Evolutionary conservation across 345 rosid genomes (phyloP), one percentile per base, ranked within the genome.

Genomic region (Populus alba): DNA sequence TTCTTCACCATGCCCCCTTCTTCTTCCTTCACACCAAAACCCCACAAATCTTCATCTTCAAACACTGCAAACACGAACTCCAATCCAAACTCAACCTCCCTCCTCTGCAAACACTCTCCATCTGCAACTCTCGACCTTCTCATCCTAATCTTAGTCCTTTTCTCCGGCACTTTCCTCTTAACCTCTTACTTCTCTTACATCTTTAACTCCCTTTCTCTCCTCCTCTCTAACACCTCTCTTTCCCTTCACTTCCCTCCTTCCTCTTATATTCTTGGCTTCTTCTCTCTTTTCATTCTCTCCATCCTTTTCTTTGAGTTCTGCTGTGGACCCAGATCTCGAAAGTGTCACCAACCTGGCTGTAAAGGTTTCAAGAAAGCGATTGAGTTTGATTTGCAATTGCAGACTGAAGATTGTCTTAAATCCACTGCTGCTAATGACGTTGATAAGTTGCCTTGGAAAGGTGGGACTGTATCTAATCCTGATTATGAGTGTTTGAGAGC

Each of bases 331-430:
- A 87, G 98, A 82, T 91, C 99, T 80, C 90, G 99, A 66, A 87
- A 85, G 72, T 96, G 98, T 74, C 73, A 72, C 3, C 90, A 89
- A 31, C 89, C 93, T 2, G 86, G 90, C 37, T 96, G 99, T 71
- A 94, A 88, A 79, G 97, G 98, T 3, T 74, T 94, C 78, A 96
- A 94, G 87, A 94, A 91, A 74, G 94, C 97, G 6, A 83, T 92
- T 91, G 97, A 96, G 90, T 96, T 96, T 74, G 98, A 96, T 90
- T 88, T 94, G 89, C 97, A 89, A 81, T 76, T 96, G 8, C 98
- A 94, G 83, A 90, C 92, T 3, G 99, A 92, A 79, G 97, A 91
- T 47, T 85, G 88, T 68, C 81, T 85, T 41, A 89, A 85, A 83
- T 83, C 96, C 1, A 88, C 84, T 53, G 83, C 70, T 8, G 75